phyloP scores from a whole-genome alignment of 306 rosid species.

The Dryas drummondii region DNA sequence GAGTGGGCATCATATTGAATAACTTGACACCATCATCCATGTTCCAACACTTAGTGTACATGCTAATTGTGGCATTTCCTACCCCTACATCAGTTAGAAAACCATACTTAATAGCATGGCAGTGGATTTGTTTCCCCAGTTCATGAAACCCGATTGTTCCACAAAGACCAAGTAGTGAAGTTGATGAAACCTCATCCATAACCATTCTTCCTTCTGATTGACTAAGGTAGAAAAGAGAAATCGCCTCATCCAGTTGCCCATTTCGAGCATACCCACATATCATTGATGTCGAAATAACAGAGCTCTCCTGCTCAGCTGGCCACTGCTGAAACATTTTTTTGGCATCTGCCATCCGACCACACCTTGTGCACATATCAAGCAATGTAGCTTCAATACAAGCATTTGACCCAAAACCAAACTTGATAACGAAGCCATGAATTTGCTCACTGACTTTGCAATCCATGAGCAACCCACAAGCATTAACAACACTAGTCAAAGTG shows the following conservation, averaged over 20 bases:
- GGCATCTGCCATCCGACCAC: constrained; percentile 71
- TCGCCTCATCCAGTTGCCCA: constrained; percentile 55
- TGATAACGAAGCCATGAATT: constrained; percentile 64
- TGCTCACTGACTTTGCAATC: constrained; percentile 53
- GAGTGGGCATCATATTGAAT: constrained; percentile 47
- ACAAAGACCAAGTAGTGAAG: constrained; percentile 63
- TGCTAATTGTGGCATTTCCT: constrained; percentile 71
- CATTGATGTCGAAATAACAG: constrained; percentile 69
- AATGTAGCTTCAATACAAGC: constrained; percentile 57
- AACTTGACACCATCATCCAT: constrained; percentile 57
- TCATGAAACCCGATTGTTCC: constrained; percentile 68
- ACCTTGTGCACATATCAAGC: constrained; percentile 81
- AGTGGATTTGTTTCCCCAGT: constrained; percentile 81
- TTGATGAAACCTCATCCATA: constrained; percentile 66
- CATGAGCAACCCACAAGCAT: constrained; percentile 63
- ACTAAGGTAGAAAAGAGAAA: constrained; percentile 53
- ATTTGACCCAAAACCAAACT: constrained; percentile 68
- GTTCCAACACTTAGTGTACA: constrained; percentile 86
- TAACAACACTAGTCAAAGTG: constrained; percentile 58
- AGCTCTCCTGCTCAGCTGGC: constrained; percentile 43
- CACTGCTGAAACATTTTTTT: constrained; percentile 52
- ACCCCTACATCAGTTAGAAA: constrained; percentile 53
- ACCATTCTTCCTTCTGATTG: constrained; percentile 52
- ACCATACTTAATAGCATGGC: constrained; percentile 61
- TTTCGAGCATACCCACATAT: constrained; percentile 73